Evolutionary conservation across 1,139 yeast species (phyloP).

Genomic region (Barnettozyma hawaiiensis): DNA sequence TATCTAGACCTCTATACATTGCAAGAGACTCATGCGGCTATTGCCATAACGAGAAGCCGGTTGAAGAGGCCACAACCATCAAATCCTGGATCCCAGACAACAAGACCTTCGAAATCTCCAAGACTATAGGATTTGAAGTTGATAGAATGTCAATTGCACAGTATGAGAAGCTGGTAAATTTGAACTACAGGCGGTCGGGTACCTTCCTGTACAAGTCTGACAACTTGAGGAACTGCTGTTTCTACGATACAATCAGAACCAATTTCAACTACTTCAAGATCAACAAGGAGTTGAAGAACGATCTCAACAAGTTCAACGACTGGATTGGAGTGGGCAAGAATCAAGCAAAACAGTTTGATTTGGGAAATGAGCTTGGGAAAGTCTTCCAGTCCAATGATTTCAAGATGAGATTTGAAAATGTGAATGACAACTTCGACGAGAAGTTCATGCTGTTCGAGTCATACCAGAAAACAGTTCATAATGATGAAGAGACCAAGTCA

Average conservation of each 20-base stretch:
- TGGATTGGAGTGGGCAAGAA: conserved; percentile 14
- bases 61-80: conserved; percentile 33
- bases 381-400: conserved; percentile 34
- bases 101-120: not conserved
- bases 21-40: conserved; percentile 51
- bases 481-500: conserved; percentile 40
- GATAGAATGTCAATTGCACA: conserved; percentile 43
- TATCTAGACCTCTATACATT: conserved; percentile 34
- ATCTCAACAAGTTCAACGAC: conserved; percentile 55
- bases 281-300: conserved; percentile 62
- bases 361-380: conserved; percentile 30
- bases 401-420: conserved; percentile 47
- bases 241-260: conserved; percentile 77
- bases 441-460: conserved; percentile 61
- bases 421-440: conserved; percentile 39
- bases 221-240: conserved; percentile 66
- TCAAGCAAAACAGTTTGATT: conserved; percentile 25
- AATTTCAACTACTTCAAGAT: conserved; percentile 40
- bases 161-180: conserved; percentile 61
- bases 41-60: conserved; percentile 46
- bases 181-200: conserved; percentile 81
- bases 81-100: conserved; percentile 16
- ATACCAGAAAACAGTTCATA: conserved; percentile 72
- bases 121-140: conserved; percentile 42
- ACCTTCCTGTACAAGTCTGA: conserved; percentile 69